Percentiles rank a stretch among this genome's conserved stretches.
phyloP scores from a whole-genome alignment of 176 grass and related monocot species.

The Elymus sibiricus region DNA sequence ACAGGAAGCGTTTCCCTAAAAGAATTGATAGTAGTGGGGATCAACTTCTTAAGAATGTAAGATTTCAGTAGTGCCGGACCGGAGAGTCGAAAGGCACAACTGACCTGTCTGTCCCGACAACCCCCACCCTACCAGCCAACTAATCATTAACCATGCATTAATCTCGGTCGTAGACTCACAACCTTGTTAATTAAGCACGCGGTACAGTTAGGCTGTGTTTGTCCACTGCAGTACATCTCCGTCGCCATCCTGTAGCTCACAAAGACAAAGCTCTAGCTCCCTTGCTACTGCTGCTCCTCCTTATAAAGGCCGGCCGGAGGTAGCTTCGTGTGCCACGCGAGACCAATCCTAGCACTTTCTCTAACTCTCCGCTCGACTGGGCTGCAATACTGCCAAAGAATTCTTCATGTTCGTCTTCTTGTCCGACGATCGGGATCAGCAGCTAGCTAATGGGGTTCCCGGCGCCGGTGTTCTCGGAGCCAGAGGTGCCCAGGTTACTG shows the following conservation, averaged over 20 bases:
- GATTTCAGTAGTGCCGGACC: too few relatives aligned
- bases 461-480: conserved; percentile 31
- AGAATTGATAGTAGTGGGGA: too few relatives aligned
- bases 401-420: too few relatives aligned
- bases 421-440: background rate
- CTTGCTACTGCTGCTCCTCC: too few relatives aligned
- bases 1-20: too few relatives aligned
- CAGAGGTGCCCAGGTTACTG: conserved; percentile 48
- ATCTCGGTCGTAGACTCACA: background rate
- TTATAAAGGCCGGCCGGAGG: background rate
- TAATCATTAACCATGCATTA: background rate
- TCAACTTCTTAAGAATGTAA: too few relatives aligned
- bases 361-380: too few relatives aligned
- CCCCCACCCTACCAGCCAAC: background rate
- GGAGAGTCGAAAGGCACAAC: too few relatives aligned
- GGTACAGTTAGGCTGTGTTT: background rate
- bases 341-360: background rate
- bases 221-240: background rate
- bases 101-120: background rate
- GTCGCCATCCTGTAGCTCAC: background rate
- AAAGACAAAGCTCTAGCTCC: too few relatives aligned
- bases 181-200: background rate
- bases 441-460: conserved; percentile 54
- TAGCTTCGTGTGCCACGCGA: background rate
- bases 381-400: too few relatives aligned